phyloP scores from a whole-genome alignment of 2,329 filamentous ascomycete genomes.

The Aspergillus viridinutans region DNA sequence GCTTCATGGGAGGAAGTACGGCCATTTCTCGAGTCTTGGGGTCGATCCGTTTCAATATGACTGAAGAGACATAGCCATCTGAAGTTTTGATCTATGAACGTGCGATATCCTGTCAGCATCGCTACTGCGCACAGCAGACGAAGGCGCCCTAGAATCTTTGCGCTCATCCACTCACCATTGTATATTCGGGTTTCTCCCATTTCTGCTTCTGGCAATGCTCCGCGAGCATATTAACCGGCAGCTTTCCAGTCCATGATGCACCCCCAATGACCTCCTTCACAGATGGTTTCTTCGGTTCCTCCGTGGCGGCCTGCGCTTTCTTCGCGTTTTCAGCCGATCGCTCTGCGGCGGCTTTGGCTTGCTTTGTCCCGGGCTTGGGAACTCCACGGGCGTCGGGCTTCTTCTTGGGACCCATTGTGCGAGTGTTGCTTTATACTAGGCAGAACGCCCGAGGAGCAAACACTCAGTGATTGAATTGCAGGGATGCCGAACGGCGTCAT shows the following conservation, averaged over 20 bases:
- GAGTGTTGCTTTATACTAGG: slow-evolving; percentile 1
- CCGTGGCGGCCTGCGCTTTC: slow-evolving; percentile 32
- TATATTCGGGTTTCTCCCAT: slow-evolving; percentile 92
- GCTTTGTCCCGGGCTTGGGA: slow-evolving; percentile 39
- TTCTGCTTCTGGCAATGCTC: slow-evolving; percentile 95
- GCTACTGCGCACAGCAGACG: background rate
- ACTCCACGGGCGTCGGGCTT: slow-evolving; percentile 36
- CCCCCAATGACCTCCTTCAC: slow-evolving; percentile 81
- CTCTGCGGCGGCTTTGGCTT: slow-evolving; percentile 38
- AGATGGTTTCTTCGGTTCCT: slow-evolving; percentile 56
- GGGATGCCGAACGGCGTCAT: background rate
- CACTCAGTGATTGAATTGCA: background rate
- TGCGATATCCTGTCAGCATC: slow-evolving; percentile 12
- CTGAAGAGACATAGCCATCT: slow-evolving; percentile 73
- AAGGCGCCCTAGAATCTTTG: slow-evolving; percentile 1
- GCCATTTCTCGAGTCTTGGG: slow-evolving; percentile 75
- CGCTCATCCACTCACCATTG: slow-evolving; percentile 54
- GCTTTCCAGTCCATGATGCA: slow-evolving; percentile 93
- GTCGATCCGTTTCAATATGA: slow-evolving; percentile 70
- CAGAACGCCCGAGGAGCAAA: slow-evolving; percentile 22
- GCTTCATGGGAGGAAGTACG: slow-evolving; percentile 73
- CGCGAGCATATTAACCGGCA: slow-evolving; percentile 87
- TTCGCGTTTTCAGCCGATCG: slow-evolving; percentile 28
- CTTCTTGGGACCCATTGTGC: slow-evolving; percentile 40
- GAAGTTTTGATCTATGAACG: slow-evolving; percentile 56